Conservation (phyloP, 148 eudicot species). For the Tetragonia tetragonoides region DNA sequence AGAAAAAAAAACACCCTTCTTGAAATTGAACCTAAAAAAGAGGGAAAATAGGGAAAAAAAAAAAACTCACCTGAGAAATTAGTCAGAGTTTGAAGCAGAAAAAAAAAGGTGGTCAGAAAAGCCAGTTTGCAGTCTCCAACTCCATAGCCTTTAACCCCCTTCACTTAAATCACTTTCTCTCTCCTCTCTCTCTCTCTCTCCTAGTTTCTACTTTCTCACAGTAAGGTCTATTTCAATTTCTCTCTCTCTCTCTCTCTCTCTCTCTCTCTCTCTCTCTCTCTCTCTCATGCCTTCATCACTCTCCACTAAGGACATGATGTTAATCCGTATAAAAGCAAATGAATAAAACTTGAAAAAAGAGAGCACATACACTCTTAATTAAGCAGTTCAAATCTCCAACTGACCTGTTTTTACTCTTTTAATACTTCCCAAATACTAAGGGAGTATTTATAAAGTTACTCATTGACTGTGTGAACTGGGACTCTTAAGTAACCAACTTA, state of each 20-base stretch:
- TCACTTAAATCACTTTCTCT: not conserved
- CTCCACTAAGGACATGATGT: conserved; percentile 23
- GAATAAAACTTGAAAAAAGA: no score
- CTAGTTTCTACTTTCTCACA: not conserved
- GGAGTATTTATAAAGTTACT: no score
- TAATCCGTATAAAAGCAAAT: conserved; percentile 24
- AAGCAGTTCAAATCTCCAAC: conserved; percentile 17
- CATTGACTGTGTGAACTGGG: no score
- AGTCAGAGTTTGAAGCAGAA: conserved; percentile 18
- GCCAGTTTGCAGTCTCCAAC: conserved; percentile 18
- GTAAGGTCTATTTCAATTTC: not conserved
- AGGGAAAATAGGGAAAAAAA: not conserved
- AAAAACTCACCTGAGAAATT: conserved; percentile 11
- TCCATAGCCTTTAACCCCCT: conserved; percentile 10
- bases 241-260: conserved; percentile 1
- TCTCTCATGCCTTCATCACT: conserved; percentile 28
- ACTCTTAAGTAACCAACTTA: no score
- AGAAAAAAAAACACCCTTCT: not conserved
- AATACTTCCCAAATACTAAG: no score
- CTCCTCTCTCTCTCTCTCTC: not conserved
- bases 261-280: not conserved
- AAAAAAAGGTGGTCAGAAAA: conserved; percentile 25
- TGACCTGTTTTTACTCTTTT: not conserved
- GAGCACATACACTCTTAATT: conserved; percentile 12
- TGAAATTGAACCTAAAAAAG: not conserved